phyloP scores from a whole-genome alignment of 2,329 filamentous ascomycete species.

The Salinomyces thailandicus region DNA sequence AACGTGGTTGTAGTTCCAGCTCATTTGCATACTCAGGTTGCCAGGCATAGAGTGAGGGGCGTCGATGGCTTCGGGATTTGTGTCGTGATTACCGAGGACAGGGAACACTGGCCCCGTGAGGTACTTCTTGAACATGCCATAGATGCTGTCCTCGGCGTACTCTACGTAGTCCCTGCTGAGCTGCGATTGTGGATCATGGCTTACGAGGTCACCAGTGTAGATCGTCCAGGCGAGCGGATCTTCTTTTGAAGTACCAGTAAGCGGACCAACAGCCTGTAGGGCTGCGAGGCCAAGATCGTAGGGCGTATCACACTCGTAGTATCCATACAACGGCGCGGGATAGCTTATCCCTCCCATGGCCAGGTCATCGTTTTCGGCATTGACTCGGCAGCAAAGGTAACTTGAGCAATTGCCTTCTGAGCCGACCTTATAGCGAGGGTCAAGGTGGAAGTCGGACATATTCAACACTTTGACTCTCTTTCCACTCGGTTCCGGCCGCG shows the following conservation, averaged over 20 bases:
- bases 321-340: slow-evolving; percentile 45
- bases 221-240: slow-evolving; percentile 43
- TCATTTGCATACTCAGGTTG: slow-evolving; percentile 43
- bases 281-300: slow-evolving; percentile 48
- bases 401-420: slow-evolving; percentile 45
- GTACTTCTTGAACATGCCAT: slow-evolving; percentile 45
- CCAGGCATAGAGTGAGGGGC: slow-evolving; percentile 44
- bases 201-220: slow-evolving; percentile 48
- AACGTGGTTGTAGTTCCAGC: slow-evolving; percentile 49
- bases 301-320: slow-evolving; percentile 48
- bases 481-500: slow-evolving; percentile 39
- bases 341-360: slow-evolving; percentile 28
- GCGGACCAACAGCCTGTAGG: slow-evolving; percentile 44
- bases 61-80: slow-evolving; percentile 44
- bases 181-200: slow-evolving; percentile 44
- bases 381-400: slow-evolving; percentile 42
- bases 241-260: slow-evolving; percentile 43
- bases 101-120: slow-evolving; percentile 47
- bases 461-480: slow-evolving; percentile 47
- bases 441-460: slow-evolving; percentile 45
- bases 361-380: slow-evolving; percentile 29
- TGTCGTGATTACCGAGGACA: slow-evolving; percentile 49
- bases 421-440: slow-evolving; percentile 43
- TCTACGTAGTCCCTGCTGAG: slow-evolving; percentile 43
- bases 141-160: slow-evolving; percentile 44